Base-by-base conservation (phyloP, 768 basidiomycete species). In the Terana coerulea region DNA sequence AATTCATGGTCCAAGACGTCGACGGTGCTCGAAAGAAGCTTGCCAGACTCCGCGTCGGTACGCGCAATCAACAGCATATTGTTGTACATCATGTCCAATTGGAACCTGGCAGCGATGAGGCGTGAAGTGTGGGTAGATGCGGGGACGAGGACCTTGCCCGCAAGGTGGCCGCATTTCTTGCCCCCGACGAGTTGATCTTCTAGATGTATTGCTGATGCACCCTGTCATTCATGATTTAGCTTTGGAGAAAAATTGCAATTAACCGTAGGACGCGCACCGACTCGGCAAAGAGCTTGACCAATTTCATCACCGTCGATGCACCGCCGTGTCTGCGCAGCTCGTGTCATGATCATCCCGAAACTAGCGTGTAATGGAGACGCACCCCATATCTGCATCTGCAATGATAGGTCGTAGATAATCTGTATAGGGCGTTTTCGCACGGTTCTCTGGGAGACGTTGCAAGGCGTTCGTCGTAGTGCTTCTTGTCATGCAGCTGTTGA, bases 351-450 rank as follows among this genome's bases (percentile, higher is more conserved):
- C 17, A 33, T 31, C 24, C 4, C 17, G 36, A 21, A 12, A 29
- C 10, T 31, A 11, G 9, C n/a, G 9, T 7, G 45, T 21, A 66
- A n/a, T n/a, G n/a, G n/a, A n/a, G n/a, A n/a, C 75, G 61, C 60
- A 91, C 91, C 94, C 94, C 46, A 94, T 95, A 70, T 95, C 94
- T 22, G 84, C 94, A 64, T 97, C 94, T 11, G 94, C 94, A 57
- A 98, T 87, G 58, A 98, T 95, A 24, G 94, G 94, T 46, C 91
- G 77, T 37, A 97, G 73, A 64, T 95, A 95, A 65, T 95, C 93
- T 34, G 91, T 72, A 62, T 87, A 89, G 41, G 85, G 80, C 76
- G 89, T 77, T 53, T 83, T 83, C 25, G 75, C 76, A 44, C 88
- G 77, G 54, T 80, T 75, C 57, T 85, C 85, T n/a, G 4, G 76